phyloP scores from a whole-genome alignment of 768 basidiomycete species.

The Auriscalpium vulgare region DNA sequence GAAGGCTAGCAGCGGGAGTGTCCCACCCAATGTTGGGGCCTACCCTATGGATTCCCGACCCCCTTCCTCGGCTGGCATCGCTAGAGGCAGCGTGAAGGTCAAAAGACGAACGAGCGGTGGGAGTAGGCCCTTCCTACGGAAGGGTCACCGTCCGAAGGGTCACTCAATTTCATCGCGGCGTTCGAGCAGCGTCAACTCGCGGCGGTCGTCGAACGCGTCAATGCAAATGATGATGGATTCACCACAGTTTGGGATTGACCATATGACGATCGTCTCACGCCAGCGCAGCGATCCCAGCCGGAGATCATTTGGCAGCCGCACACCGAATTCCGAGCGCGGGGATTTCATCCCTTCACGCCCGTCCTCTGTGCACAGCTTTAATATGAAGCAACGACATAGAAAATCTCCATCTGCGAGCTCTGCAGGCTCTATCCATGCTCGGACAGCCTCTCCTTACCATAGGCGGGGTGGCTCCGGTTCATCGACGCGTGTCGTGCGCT shows the following conservation, averaged over 20 bases:
- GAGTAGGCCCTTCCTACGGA: conserved; percentile 15
- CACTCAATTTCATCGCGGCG: conserved; percentile 75
- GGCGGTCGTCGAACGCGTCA: conserved; percentile 55
- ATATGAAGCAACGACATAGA: conserved; percentile 52
- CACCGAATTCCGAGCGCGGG: conserved; percentile 81
- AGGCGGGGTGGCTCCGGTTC: conserved; percentile 74
- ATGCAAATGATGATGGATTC: conserved; percentile 48
- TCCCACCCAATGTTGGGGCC: background rate
- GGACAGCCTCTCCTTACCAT: conserved; percentile 80
- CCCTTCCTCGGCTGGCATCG: conserved; percentile 5
- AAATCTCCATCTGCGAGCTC: conserved; percentile 78
- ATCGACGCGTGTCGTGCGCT: conserved; percentile 70
- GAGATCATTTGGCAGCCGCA: conserved; percentile 70
- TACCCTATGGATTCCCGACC: conserved; percentile 8
- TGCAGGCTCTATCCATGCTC: conserved; percentile 49
- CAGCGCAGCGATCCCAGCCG: conserved; percentile 48
- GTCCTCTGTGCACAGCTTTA: conserved; percentile 78
- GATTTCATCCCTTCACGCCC: conserved; percentile 67
- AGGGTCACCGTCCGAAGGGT: conserved; percentile 53
- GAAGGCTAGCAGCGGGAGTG: conserved; percentile 33
- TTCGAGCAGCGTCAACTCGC: conserved; percentile 87
- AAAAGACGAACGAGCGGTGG: conserved; percentile 46
- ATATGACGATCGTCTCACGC: conserved; percentile 33
- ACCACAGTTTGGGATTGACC: conserved; percentile 32
- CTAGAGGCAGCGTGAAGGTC: conserved; percentile 26